Evolutionary conservation across 2,329 filamentous ascomycete species (phyloP).

Genomic region (Scleromitrula shiraiana): DNA sequence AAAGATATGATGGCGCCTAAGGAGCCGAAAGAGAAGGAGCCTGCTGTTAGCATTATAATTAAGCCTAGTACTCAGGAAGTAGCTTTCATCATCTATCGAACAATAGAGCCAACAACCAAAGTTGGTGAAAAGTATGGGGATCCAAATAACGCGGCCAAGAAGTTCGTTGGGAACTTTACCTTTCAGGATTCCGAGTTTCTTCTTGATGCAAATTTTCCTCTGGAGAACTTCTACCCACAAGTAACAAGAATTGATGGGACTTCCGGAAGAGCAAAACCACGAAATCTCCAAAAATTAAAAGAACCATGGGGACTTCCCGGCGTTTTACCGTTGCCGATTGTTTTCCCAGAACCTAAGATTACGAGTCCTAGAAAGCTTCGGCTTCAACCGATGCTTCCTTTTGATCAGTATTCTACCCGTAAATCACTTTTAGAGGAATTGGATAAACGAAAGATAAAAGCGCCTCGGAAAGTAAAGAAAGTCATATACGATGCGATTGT

Average conservation of each 20-base stretch:
- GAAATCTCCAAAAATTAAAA: background rate
- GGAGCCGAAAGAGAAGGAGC: too few relatives aligned
- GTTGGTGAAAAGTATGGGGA: background rate
- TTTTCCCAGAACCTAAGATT: too few relatives aligned
- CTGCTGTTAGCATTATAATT: background rate
- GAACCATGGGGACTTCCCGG: background rate
- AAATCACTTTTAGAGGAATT: too few relatives aligned
- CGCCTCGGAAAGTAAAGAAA: too few relatives aligned
- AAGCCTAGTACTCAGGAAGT: background rate
- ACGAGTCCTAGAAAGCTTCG: too few relatives aligned
- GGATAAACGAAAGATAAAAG: too few relatives aligned
- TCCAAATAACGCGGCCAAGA: background rate
- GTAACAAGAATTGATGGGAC: background rate
- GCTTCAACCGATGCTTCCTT: too few relatives aligned
- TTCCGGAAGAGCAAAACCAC: background rate
- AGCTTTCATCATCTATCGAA: background rate
- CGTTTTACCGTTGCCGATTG: too few relatives aligned
- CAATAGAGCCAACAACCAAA: background rate
- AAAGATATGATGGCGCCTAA: background rate
- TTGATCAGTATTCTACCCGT: too few relatives aligned
- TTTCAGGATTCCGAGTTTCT: background rate
- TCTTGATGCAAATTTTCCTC: background rate
- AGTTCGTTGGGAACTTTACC: background rate
- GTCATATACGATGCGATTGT: too few relatives aligned
- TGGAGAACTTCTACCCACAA: fast-evolving